Evolutionary conservation across 768 basidiomycete genomes (phyloP).

Genomic region (Boletus barrowsii): DNA sequence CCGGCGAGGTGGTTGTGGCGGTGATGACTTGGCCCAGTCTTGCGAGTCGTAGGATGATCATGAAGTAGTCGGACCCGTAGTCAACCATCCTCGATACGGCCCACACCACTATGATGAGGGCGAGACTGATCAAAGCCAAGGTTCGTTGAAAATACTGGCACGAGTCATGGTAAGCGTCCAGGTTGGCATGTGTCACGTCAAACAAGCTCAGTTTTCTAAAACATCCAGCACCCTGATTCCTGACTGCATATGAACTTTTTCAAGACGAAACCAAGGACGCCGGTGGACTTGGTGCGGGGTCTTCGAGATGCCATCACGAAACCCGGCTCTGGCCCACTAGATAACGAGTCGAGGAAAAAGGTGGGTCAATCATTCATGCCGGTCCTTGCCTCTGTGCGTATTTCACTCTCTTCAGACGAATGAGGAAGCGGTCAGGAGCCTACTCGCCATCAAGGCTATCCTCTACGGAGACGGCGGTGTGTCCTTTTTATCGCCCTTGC

Average conservation of each 20-base stretch:
- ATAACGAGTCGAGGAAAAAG: constrained; percentile 76
- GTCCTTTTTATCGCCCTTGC: constrained; percentile 20
- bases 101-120: too few species aligned
- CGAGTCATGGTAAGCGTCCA: too few species aligned
- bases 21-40: too few species aligned
- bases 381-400: neutral
- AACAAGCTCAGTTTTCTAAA: neutral
- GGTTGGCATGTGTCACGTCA: neutral
- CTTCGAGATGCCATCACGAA: constrained; percentile 76
- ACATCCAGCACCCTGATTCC: constrained; percentile 1
- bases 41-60: too few species aligned
- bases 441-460: constrained; percentile 86
- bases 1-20: too few species aligned
- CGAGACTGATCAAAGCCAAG: too few species aligned
- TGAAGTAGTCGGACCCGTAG: too few species aligned
- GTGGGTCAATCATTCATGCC: constrained; percentile 38
- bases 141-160: too few species aligned
- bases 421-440: constrained; percentile 88
- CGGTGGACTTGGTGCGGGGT: constrained; percentile 81
- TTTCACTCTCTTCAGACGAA: constrained; percentile 52
- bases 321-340: constrained; percentile 70
- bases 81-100: too few species aligned
- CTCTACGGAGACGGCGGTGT: constrained; percentile 86
- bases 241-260: constrained; percentile 75
- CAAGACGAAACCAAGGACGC: constrained; percentile 85